Base-by-base conservation (phyloP, 2,329 filamentous ascomycete species). In the Sphaerulina musiva region DNA sequence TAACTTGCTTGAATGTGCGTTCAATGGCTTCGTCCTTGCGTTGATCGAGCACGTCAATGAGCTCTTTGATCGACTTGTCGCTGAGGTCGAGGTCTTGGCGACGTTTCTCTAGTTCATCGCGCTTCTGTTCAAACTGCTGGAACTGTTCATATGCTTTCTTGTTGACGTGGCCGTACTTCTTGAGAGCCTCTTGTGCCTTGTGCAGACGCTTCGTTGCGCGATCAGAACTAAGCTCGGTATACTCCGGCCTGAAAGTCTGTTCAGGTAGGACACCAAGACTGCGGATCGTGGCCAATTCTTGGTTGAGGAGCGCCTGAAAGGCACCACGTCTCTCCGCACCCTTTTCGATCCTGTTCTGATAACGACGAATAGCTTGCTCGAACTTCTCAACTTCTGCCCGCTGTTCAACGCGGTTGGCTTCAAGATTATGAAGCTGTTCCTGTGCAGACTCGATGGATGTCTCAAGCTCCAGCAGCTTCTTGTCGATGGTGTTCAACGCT, bases 131-230 rank as follows among this genome's bases (percentile, higher is more conserved):
- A 70, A 97, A 98, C 74, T 85, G 95, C 74, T 92, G 95, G 76
- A 97, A 98, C 71, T 98, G 93, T 73, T 98, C 95, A 68, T 97
- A 95, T 0, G 93, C 93, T 74, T 98, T 97, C 76, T 97, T 98
- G 80, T 98, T 98, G 74, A 98, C 91, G 66, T 96, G 89, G 52
- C 90, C 89, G 74, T 93, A 97, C 70, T 96, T 95, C 75, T 97
- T 97, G 51, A 97, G 78, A 0, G 87, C 84, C 64, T 95, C 89
- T 59, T 95, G 95, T 66, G 92, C 89, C 67, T 91, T 95, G 73
- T 93, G 90, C 23, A 97, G 81, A 53, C 85, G 84, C 66, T 80
- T 80, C 50, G 79, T 78, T 51, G 68, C 72, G 62, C 69, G 82
- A 59, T 91, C 88, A 26, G 85, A 83, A 62, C 89, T 86, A 70